A percentile compares a stretch with the other conserved stretches of the same genome.
phyloP scores from a whole-genome alignment of 345 rosid species.

The Hirschfeldia incana region DNA sequence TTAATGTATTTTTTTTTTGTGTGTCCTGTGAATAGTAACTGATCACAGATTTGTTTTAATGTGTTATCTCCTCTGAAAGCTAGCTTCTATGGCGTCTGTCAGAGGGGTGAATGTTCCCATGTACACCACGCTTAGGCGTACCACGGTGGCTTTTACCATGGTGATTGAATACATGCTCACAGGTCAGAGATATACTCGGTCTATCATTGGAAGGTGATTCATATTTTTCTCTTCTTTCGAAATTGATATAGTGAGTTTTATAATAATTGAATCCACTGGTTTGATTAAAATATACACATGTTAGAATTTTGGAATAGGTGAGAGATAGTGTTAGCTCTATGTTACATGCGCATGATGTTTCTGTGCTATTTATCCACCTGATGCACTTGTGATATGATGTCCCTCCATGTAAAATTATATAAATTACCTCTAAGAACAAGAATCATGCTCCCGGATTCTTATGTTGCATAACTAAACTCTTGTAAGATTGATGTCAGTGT shows the following conservation, averaged over 20 bases:
- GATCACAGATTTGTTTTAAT: constrained; percentile 24
- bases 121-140: constrained; percentile 98
- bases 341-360: constrained; percentile 14
- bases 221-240: too few relatives aligned
- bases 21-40: constrained; percentile 3
- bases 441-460: constrained; percentile 39
- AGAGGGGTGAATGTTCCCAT: constrained; percentile 99
- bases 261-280: background rate
- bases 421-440: background rate
- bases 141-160: constrained; percentile 94
- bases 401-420: background rate
- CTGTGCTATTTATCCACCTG: constrained; percentile 10
- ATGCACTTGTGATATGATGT: constrained; percentile 5
- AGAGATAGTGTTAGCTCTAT: constrained; percentile 5
- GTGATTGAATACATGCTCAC: constrained; percentile 78
- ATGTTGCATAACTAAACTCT: constrained; percentile 44
- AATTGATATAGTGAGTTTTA: too few relatives aligned
- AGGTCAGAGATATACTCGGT: constrained; percentile 70
- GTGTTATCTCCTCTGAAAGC: constrained; percentile 57
- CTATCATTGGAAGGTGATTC: constrained; percentile 78
- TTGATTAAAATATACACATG: background rate
- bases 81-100: constrained; percentile 88
- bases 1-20: background rate
- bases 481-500: constrained; percentile 75
- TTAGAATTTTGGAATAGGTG: background rate